Conservation (phyloP, 1,284 basidiomycete genomes). For the Hypsizygus ulmarius region DNA sequence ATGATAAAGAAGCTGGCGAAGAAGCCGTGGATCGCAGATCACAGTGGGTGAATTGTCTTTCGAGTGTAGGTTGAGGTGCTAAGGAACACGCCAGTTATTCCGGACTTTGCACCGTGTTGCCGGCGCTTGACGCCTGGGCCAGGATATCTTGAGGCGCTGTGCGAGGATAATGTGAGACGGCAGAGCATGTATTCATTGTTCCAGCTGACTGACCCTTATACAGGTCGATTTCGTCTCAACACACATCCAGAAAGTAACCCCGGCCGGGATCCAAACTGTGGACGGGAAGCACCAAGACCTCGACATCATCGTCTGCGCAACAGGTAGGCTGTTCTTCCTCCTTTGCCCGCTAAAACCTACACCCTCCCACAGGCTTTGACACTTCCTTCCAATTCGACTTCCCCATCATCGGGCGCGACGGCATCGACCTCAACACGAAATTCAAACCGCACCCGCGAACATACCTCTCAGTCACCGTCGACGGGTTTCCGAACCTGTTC, state of each 20-base stretch:
- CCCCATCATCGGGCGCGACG: slow-evolving; percentile 50
- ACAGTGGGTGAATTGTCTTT: slow-evolving; percentile 35
- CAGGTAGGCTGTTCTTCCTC: slow-evolving; percentile 32
- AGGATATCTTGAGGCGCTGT: slow-evolving; percentile 63
- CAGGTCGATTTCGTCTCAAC: slow-evolving; percentile 56
- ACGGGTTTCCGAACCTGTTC: slow-evolving; percentile 65
- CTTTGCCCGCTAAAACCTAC: neutral
- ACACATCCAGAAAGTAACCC: slow-evolving; percentile 48
- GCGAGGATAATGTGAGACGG: slow-evolving; percentile 51
- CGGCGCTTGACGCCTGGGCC: slow-evolving; percentile 63
- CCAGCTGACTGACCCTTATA: neutral
- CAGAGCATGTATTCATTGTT: neutral
- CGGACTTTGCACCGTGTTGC: slow-evolving; percentile 56
- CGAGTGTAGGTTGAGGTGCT: slow-evolving; percentile 1
- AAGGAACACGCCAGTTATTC: slow-evolving; percentile 42
- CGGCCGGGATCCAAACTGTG: slow-evolving; percentile 51
- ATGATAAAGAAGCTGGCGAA: slow-evolving; percentile 53
- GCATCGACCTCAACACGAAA: slow-evolving; percentile 45
- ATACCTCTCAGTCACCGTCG: slow-evolving; percentile 53
- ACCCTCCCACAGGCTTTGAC: slow-evolving; percentile 44
- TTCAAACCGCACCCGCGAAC: slow-evolving; percentile 52
- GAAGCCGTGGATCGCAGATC: slow-evolving; percentile 59
- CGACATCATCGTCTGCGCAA: slow-evolving; percentile 60
- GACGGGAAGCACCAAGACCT: slow-evolving; percentile 54
- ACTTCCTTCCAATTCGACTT: slow-evolving; percentile 49